Evolutionary conservation across 495 filamentous ascomycete genomes (phyloP).

Genomic region (Rostrohypoxylon terebratum): DNA sequence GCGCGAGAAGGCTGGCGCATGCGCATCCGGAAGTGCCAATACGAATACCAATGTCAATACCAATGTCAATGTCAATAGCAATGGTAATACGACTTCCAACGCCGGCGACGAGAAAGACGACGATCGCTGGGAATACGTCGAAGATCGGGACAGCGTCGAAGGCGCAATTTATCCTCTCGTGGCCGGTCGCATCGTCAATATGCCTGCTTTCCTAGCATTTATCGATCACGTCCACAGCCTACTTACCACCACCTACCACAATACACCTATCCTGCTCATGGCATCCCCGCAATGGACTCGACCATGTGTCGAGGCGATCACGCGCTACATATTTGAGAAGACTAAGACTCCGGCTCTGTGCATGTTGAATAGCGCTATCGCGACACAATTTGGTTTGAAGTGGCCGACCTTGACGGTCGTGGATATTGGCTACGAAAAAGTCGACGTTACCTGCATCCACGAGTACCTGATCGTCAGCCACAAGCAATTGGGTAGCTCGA

Average conservation of each 20-base stretch:
- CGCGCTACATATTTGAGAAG: constrained; percentile 95
- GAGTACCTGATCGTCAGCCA: constrained; percentile 73
- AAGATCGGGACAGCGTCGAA: constrained; percentile 87
- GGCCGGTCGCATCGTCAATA: constrained; percentile 84
- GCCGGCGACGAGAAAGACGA: constrained; percentile 44
- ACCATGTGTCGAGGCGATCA: constrained; percentile 81
- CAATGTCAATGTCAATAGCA: too few relatives aligned
- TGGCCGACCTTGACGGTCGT: constrained; percentile 80
- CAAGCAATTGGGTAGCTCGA: constrained; percentile 52
- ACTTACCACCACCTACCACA: constrained; percentile 88
- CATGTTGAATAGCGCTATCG: constrained; percentile 85
- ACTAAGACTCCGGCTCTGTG: constrained; percentile 93
- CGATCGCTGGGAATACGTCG: constrained; percentile 73
- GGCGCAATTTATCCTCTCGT: constrained; percentile 89
- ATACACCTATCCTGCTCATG: constrained; percentile 89
- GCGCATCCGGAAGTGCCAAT: constrained; percentile 50
- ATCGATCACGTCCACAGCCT: constrained; percentile 87
- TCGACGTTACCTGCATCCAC: constrained; percentile 87
- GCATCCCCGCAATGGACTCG: constrained; percentile 86
- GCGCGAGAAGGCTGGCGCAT: constrained; percentile 67
- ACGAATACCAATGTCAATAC: background rate
- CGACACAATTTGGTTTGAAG: constrained; percentile 85
- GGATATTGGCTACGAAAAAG: constrained; percentile 90
- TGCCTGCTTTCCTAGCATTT: constrained; percentile 91
- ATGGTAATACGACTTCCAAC: too few relatives aligned